Base-by-base conservation (phyloP, 1,284 basidiomycete genomes). In the Apiotrichum gamsii region DNA sequence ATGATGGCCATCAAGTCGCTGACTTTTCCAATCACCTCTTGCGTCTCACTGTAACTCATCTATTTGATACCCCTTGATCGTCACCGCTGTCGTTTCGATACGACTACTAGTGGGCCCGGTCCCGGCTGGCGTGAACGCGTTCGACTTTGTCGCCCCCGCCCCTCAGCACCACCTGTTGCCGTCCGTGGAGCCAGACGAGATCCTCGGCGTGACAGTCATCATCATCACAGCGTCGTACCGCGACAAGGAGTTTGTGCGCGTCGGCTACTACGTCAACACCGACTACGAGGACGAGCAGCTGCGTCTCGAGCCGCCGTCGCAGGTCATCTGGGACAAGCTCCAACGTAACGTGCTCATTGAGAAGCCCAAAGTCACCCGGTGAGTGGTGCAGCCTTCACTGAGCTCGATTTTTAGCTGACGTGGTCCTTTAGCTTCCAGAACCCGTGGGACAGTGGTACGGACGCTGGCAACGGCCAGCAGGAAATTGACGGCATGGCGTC, bases 191-290 rank as follows among this genome's bases (percentile, higher is more conserved):
- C 60, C 69, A 28, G 91, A 94, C 45, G 79, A 80, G 37, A 73
- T 82, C 38, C 76, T 79, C 19, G 76, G 76, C 49, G 79, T 98
- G 66, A 91, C 93, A 2, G 95, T 95, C 19, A 95, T 91, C 72
- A 85, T 99, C 61, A 82, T 99, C 23, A 87, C 98, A 59, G 82
- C 82, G 15, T 79, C 97, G 24, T 87, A 89, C 42, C 85, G 94
- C 65, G 83, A 91, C 70, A 90, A 95, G 64, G 94, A 98, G 71
- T 99, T 99, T 71, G 94, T 99, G 31, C 82, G 94, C 33, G 93
- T 99, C 18, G 94, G 95, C 5, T 98, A 99, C 74, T 99, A 99
- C 71, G 95, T 98, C 72, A 95, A 97, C 69, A 97, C 93, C 39
- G 93, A 96, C 68, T 97, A 97, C 69, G 91, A 96, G 69, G 86